Evolutionary conservation across 2,329 filamentous ascomycete genomes (phyloP), one percentile per base, ranked within the genome.

Genomic region (Alternaria postmessia): DNA sequence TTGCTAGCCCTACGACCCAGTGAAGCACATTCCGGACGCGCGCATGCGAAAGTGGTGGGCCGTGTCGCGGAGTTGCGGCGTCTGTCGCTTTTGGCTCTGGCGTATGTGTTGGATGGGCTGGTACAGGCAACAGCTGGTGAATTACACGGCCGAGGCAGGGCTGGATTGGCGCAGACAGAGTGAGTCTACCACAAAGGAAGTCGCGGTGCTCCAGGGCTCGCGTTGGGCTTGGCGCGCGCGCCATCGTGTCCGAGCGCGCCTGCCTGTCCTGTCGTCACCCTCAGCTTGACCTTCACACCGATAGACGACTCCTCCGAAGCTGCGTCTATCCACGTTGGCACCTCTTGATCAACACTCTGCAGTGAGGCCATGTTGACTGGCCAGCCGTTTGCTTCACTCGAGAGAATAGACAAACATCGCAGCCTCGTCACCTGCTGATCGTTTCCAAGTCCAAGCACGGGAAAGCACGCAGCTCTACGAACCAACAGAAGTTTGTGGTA

Each of bases 1-100:
- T 69, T 52, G 65, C 68, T 67, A 74, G 73, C 69, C 70, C 69
- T 76, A 75, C 53, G 62, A 64, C 55, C 69, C 63, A 64, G 63
- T 72, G 62, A 63, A 65, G 67, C 63, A 67, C 72, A 73, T 75
- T 55, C 54, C 73, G 72, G 67, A 62, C 67, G 63, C 57, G 66
- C 66, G 70, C 71, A 69, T 66, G 62, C 47, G 58, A 69, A 47
- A 62, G 64, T 63, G 55, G 39, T 61, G 36, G 59, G 58, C 30
- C 38, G 59, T 32, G 46, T 47, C 38, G 53, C 49, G 51, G 53
- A 36, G 32, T 36, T 16, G 16, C 32, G 32, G 47, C 14, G 20
- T 22, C 32, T 22, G 39, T 36, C 26, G 26, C 36, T n/a, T 44
- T 30, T 42, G 42, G 16, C 44, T 18, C 34, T 24, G 26, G 44